These are phyloP conservation scores for Entelexis sorbosivorans DNA, from an alignment of 1,139 yeast species.

Conservation along the genomic window DNA sequence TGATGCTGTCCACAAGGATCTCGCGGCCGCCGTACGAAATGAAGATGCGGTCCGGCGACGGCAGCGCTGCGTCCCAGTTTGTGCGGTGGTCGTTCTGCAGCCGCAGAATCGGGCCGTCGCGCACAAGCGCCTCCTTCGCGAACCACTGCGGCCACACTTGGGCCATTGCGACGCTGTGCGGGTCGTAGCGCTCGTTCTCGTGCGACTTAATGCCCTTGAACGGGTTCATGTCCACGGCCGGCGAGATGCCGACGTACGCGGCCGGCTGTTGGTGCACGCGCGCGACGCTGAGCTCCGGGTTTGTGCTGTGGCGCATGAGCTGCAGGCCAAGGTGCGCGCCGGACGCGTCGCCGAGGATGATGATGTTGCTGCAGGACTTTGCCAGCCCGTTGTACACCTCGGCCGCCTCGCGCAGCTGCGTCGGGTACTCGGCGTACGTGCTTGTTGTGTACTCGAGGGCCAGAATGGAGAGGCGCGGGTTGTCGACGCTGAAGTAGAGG, in stretches of 20 bases:
- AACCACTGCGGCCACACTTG: background rate
- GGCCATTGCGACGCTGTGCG: background rate
- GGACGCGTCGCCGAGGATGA: slow-evolving; percentile 23
- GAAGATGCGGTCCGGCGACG: slow-evolving; percentile 5
- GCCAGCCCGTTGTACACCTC: slow-evolving; percentile 16
- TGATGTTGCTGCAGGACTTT: slow-evolving; percentile 15
- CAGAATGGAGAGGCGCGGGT: slow-evolving; percentile 6
- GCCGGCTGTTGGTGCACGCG: background rate
- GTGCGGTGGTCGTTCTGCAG: slow-evolving; percentile 7
- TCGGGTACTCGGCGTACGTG: slow-evolving; percentile 17
- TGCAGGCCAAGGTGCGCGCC: slow-evolving; percentile 21
- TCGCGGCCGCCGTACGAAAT: slow-evolving; percentile 12
- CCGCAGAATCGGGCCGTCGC: slow-evolving; percentile 19
- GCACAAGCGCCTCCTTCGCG: background rate
- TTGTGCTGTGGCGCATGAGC: background rate
- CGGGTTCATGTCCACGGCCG: background rate
- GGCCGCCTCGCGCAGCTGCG: slow-evolving; percentile 21
- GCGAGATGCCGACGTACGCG: background rate
- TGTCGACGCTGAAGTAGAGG: background rate
- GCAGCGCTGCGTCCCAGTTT: slow-evolving; percentile 13
- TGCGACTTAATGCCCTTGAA: background rate
- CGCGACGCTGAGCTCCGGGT: background rate
- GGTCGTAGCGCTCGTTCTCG: background rate
- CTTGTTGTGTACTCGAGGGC: slow-evolving; percentile 22
- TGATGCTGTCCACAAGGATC: slow-evolving; percentile 10